phyloP scores from a whole-genome alignment of 1,284 basidiomycete species.

The Psilocybe mexicana region DNA sequence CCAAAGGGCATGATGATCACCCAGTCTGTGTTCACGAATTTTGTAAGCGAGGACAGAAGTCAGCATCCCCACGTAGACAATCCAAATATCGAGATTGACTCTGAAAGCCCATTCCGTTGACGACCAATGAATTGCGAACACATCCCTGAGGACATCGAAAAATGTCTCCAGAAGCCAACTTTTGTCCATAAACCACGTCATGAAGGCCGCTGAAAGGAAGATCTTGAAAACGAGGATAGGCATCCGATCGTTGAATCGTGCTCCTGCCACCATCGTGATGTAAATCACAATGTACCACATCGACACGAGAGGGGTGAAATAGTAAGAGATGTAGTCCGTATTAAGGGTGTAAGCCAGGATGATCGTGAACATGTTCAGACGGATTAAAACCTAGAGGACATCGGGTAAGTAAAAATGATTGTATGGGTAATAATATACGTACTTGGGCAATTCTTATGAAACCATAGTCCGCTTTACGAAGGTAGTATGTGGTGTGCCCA shows the following conservation, averaged over 20 bases:
- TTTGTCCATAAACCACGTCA: slow-evolving; percentile 70
- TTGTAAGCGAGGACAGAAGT: slow-evolving; percentile 75
- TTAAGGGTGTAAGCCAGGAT: slow-evolving; percentile 87
- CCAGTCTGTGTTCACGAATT: slow-evolving; percentile 69
- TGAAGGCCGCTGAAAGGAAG: slow-evolving; percentile 55
- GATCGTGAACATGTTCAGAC: slow-evolving; percentile 82
- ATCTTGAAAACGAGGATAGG: slow-evolving; percentile 74
- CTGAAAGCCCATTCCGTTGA: slow-evolving; percentile 86
- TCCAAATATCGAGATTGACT: slow-evolving; percentile 83
- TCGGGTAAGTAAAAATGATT: slow-evolving; percentile 1
- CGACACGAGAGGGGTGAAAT: slow-evolving; percentile 83
- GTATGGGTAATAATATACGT: slow-evolving; percentile 24
- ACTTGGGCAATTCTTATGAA: slow-evolving; percentile 72
- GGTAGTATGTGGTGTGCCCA: slow-evolving; percentile 75
- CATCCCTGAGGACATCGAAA: slow-evolving; percentile 62
- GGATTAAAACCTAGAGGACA: slow-evolving; percentile 65
- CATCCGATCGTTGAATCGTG: slow-evolving; percentile 72
- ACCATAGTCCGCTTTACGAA: slow-evolving; percentile 85
- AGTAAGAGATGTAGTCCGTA: slow-evolving; percentile 87
- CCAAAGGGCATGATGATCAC: slow-evolving; percentile 72
- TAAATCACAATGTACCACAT: slow-evolving; percentile 88
- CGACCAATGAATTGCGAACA: slow-evolving; percentile 81
- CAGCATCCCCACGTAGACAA: slow-evolving; percentile 87
- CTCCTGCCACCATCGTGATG: slow-evolving; percentile 71
- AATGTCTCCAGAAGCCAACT: slow-evolving; percentile 61